Base-by-base conservation (phyloP, 805 yeast species). In the Nakazawaea pomicola region DNA sequence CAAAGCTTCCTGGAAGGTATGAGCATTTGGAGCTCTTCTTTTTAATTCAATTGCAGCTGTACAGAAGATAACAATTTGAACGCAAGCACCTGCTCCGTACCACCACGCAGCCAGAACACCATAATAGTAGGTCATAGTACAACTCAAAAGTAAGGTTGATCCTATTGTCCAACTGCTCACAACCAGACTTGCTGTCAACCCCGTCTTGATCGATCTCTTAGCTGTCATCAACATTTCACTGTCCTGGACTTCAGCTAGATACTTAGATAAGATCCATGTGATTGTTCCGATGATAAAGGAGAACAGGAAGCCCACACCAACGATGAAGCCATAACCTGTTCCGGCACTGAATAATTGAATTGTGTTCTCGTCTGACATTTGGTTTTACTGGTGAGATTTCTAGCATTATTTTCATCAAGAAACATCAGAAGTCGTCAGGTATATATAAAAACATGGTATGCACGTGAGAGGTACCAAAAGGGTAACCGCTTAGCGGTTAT, bases 261-360 rank as follows among this genome's bases (percentile, higher is more conserved):
- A 68, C 36, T 52, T 57, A 12, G 65, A 52, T 15, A 68, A 49
- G 15, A 63, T 43, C 45, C 50, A 49, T 1, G 71, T 56, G 29
- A 67, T 47, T 4, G 50, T 24, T 14, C 62, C 51, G 70, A 68
- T 68, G 8, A 64, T 45, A 10, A 65, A 37, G 3, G 73, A 70
- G 46, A 68, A 68, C 3, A 63, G 65, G 6, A 70, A 60, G n/a
- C 74, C 74, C 7, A 68, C 58, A 3, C 72, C 74, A n/a, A 70
- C 53, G 24, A 68, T 61, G 38, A 60, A 58, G 5, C 70, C 70
- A 46, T 67, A 70, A 1, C 75, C 75, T 31, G 42, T 45, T 12
- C 52, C 47, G 17, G 36, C 36, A 8, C 40, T 28, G 15, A 40
- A 46, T n/a, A 43, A 18, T 23, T 37, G 40, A 18, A 41, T 38